These are phyloP conservation scores for Ambrosia artemisiifolia DNA, from an alignment of 129 eudicot species.

Conservation along the genomic window DNA sequence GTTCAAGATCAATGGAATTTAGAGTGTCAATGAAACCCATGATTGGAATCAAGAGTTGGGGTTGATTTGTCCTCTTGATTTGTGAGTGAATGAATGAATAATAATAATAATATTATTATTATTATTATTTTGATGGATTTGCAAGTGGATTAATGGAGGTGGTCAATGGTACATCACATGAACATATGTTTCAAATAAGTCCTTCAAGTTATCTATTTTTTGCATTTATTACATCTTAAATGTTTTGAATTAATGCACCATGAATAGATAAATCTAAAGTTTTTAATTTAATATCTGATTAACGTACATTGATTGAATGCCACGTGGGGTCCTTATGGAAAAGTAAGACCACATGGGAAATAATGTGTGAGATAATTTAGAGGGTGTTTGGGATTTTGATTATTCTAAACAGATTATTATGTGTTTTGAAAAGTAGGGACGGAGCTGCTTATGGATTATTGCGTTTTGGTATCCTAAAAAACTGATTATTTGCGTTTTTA, in stretches of 20 bases:
- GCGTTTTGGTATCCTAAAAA: too few species aligned
- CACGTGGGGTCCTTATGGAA: too few species aligned
- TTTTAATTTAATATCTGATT: too few species aligned
- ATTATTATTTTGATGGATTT: background rate
- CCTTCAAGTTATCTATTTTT: background rate
- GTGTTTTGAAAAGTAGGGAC: too few species aligned
- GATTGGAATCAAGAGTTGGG: conserved; percentile 9
- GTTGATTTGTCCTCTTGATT: conserved; percentile 7
- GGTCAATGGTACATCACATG: conserved; percentile 2
- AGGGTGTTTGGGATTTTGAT: too few species aligned
- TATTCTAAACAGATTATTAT: too few species aligned
- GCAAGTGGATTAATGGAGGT: conserved; percentile 11
- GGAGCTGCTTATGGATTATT: too few species aligned
- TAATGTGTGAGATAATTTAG: too few species aligned
- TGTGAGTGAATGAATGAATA: background rate
- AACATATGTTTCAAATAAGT: background rate
- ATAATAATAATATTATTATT: background rate
- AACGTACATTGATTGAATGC: too few species aligned
- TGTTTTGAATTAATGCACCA: too few species aligned
- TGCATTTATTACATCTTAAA: background rate
- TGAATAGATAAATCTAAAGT: background rate
- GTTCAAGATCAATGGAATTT: conserved; percentile 53
- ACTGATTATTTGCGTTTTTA: too few species aligned
- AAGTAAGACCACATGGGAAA: too few species aligned
- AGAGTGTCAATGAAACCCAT: conserved; percentile 10